Conservation (phyloP, 2,329 filamentous ascomycete species). For the Neonectria neomacrospora region DNA sequence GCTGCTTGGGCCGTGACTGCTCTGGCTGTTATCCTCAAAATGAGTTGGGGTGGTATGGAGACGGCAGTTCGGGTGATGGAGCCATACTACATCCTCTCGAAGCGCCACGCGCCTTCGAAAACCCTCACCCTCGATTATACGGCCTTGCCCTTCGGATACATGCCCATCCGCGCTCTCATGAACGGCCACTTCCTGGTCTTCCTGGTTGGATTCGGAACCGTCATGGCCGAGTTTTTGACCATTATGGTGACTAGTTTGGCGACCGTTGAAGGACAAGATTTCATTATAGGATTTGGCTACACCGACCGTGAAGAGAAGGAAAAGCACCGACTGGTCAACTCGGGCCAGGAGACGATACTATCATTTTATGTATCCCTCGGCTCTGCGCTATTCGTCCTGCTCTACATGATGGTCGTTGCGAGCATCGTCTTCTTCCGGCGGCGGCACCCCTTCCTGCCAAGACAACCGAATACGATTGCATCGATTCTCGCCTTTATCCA, state of each 20-base stretch:
- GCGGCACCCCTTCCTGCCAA: constrained; percentile 76
- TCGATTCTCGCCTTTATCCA: constrained; percentile 81
- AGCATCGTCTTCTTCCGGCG: constrained; percentile 69
- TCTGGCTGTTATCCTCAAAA: constrained; percentile 73
- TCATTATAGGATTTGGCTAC: constrained; percentile 53
- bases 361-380: constrained; percentile 75
- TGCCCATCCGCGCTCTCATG: constrained; percentile 69
- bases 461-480: constrained; percentile 82
- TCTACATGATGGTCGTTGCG: constrained; percentile 71
- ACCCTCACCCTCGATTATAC: constrained; percentile 79
- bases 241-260: constrained; percentile 75
- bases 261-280: constrained; percentile 71
- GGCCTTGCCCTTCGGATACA: constrained; percentile 74
- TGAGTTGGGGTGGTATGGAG: constrained; percentile 76
- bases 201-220: constrained; percentile 74
- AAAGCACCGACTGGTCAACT: constrained; percentile 52
- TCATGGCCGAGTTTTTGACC: constrained; percentile 79
- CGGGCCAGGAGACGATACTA: constrained; percentile 68
- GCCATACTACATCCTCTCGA: constrained; percentile 77
- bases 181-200: constrained; percentile 75
- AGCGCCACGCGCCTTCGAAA: constrained; percentile 71
- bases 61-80: constrained; percentile 78
- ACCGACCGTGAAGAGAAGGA: constrained; percentile 29
- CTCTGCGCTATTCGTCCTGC: constrained; percentile 71
- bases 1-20: constrained; percentile 74